Evolutionary conservation across 306 rosid species (phyloP).

Genomic region (Prosopis cineraria): DNA sequence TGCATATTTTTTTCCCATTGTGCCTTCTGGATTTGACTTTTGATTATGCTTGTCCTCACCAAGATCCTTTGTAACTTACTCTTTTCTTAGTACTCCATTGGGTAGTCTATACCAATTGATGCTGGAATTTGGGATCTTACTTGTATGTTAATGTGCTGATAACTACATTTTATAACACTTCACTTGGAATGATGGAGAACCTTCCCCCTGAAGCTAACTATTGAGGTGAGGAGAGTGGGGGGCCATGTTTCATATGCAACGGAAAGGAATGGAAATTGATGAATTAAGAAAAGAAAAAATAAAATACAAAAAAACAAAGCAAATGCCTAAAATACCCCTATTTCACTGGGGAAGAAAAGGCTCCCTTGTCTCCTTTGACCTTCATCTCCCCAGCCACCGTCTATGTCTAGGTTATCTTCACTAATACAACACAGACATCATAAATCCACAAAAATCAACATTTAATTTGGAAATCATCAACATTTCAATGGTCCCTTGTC

Average conservation of each 20-base stretch:
- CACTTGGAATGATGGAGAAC: too few relatives aligned
- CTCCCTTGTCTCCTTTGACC: background rate
- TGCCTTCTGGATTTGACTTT: conserved; percentile 5
- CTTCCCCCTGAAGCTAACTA: background rate
- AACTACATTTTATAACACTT: too few relatives aligned
- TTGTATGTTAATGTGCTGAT: too few relatives aligned
- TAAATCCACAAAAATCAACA: background rate
- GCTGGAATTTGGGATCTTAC: too few relatives aligned
- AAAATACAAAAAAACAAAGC: too few relatives aligned
- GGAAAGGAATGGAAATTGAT: background rate
- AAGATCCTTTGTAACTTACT: background rate
- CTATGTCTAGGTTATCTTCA: background rate
- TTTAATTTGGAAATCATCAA: too few relatives aligned
- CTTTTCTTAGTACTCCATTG: background rate
- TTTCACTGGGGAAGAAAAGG: background rate
- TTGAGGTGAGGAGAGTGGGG: too few relatives aligned
- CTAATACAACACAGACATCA: background rate
- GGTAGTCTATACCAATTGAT: background rate
- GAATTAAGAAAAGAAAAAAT: too few relatives aligned
- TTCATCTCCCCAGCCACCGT: background rate
- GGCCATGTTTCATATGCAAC: background rate
- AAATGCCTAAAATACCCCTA: background rate
- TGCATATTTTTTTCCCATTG: conserved; percentile 9
- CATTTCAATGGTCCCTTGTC: background rate
- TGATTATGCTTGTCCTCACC: conserved; percentile 6